Percentiles rank a stretch among this genome's conserved stretches.
Evolutionary conservation across 164 flowering plant genomes (phyloP).

Genomic region (Vitis rupestris): DNA sequence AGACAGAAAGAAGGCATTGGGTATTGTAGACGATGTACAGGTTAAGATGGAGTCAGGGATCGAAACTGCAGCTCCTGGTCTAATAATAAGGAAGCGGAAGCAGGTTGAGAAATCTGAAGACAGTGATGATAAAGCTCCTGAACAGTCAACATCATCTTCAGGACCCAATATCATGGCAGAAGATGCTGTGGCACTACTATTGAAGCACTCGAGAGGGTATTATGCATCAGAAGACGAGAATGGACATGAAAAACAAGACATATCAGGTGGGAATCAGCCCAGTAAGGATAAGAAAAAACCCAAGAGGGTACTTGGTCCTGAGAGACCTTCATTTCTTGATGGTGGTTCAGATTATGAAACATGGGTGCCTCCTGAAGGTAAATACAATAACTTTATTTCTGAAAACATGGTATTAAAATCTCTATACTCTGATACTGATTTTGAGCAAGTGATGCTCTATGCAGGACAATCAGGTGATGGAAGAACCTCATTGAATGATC

Average conservation of each 20-base stretch:
- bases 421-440: background rate
- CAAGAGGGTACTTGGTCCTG: constrained; percentile 82
- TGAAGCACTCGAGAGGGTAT: constrained; percentile 72
- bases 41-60: constrained; percentile 31
- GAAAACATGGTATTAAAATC: too few relatives aligned
- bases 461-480: constrained; percentile 99
- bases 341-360: constrained; percentile 48
- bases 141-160: constrained; percentile 26
- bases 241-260: constrained; percentile 14
- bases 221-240: constrained; percentile 42
- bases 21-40: constrained; percentile 19
- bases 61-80: constrained; percentile 79
- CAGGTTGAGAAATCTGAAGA: constrained; percentile 38
- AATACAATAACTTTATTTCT: background rate
- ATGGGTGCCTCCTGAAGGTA: constrained; percentile 99
- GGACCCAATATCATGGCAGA: constrained; percentile 49
- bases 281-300: constrained; percentile 42
- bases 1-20: constrained; percentile 60
- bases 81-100: constrained; percentile 84
- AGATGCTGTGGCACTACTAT: constrained; percentile 80
- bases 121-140: constrained; percentile 25
- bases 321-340: constrained; percentile 67
- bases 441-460: constrained; percentile 5
- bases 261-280: constrained; percentile 6
- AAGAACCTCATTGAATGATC: constrained; percentile 83